phyloP scores from a whole-genome alignment of 2,329 filamentous ascomycete genomes.

The Penicillium capsulatum region DNA sequence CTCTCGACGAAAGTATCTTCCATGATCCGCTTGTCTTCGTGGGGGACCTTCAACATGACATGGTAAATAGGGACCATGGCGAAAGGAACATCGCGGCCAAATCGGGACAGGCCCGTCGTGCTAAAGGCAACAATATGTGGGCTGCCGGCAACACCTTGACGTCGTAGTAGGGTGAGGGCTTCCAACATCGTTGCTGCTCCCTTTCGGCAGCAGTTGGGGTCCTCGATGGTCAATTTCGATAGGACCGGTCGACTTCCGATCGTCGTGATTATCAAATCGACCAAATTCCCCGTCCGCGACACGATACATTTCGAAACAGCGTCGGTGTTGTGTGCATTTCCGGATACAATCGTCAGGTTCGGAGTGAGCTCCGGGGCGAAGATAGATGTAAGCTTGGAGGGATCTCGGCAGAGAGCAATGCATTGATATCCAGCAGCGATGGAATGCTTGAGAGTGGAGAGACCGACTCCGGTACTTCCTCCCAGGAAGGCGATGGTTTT shows the following conservation, averaged over 20 bases:
- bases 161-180: constrained; percentile 14
- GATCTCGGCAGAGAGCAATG: constrained; percentile 48
- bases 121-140: constrained; percentile 31
- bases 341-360: constrained; percentile 48
- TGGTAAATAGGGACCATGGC: constrained; percentile 33
- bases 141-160: constrained; percentile 18
- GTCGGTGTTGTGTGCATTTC: constrained; percentile 43
- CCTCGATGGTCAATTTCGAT: constrained; percentile 29
- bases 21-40: constrained; percentile 39
- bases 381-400: constrained; percentile 46
- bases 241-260: constrained; percentile 41
- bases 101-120: constrained; percentile 32
- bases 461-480: constrained; percentile 49
- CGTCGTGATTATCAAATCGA: constrained; percentile 47
- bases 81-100: constrained; percentile 31
- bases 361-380: constrained; percentile 35
- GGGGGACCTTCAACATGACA: constrained; percentile 27
- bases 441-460: constrained; percentile 42
- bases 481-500: constrained; percentile 49
- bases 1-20: constrained; percentile 26
- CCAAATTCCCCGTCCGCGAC: constrained; percentile 19
- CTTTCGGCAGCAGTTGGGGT: constrained; percentile 34
- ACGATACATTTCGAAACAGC: constrained; percentile 40
- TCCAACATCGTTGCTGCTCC: constrained; percentile 27
- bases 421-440: constrained; percentile 45